Conservation (phyloP, 2,329 filamentous ascomycete species). For the Coniella vitis region DNA sequence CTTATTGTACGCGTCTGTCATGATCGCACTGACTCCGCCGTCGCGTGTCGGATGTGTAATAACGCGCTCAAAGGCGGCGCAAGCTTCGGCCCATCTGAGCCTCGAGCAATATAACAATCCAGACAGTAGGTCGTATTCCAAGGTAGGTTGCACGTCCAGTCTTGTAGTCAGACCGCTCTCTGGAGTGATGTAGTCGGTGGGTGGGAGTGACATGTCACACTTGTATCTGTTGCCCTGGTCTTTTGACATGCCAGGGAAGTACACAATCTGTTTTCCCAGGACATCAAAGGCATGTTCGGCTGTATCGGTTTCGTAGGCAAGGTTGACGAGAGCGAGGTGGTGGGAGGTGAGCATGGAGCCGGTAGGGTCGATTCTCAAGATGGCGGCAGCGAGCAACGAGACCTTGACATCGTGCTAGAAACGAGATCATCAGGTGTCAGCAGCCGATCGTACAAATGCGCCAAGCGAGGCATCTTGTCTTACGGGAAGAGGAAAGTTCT, state of each 20-base stretch:
- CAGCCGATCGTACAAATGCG: no score
- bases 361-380: conserved; percentile 60
- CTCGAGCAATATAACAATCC: conserved; percentile 58
- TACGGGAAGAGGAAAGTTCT: conserved; percentile 36
- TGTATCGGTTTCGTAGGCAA: conserved; percentile 50
- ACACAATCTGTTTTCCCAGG: conserved; percentile 59
- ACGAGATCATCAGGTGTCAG: neutral
- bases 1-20: conserved; percentile 87
- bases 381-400: conserved; percentile 41
- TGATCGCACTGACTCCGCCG: conserved; percentile 62
- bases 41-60: conserved; percentile 62
- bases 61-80: conserved; percentile 54
- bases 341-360: conserved; percentile 59
- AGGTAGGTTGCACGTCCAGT: conserved; percentile 45
- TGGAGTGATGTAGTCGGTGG: conserved; percentile 52
- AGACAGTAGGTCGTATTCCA: conserved; percentile 61
- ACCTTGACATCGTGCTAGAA: conserved; percentile 40
- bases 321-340: conserved; percentile 50
- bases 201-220: conserved; percentile 39
- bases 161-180: conserved; percentile 50
- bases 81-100: conserved; percentile 56
- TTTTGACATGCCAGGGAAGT: conserved; percentile 46
- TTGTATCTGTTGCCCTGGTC: conserved; percentile 29
- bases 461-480: neutral
- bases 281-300: conserved; percentile 52